Evolutionary conservation across 73 alveolate genomes (phyloP).

Genomic region (Paramecium octaurelia): DNA sequence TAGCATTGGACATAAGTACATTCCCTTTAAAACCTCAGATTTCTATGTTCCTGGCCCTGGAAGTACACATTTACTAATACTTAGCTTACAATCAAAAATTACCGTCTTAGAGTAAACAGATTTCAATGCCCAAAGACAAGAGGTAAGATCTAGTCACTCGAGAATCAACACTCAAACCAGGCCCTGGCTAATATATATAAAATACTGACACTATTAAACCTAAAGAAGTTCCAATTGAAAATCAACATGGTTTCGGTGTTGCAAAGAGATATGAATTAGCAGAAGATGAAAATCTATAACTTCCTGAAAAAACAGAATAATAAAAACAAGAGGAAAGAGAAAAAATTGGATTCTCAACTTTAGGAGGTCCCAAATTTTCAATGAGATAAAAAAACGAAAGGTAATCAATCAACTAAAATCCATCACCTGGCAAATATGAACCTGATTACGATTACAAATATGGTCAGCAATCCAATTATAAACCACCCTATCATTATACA

Average conservation of each 20-base stretch:
- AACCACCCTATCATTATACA: constrained; percentile 45
- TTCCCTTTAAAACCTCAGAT: neutral
- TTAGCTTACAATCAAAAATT: neutral
- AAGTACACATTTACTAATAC: neutral
- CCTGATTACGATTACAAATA: constrained; percentile 1
- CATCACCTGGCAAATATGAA: constrained; percentile 41
- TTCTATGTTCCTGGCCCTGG: constrained; percentile 34
- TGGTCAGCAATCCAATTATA: neutral
- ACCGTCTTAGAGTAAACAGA: neutral
- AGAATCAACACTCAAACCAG: constrained; percentile 29
- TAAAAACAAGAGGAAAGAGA: neutral
- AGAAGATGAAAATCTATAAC: neutral
- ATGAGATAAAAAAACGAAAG: constrained; percentile 30
- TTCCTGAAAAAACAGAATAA: neutral
- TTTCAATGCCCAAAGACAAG: constrained; percentile 20
- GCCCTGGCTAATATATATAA: constrained; percentile 22
- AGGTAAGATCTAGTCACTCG: neutral
- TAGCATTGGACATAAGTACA: neutral
- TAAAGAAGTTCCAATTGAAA: neutral
- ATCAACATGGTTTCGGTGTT: neutral
- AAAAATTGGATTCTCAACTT: neutral
- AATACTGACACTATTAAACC: neutral
- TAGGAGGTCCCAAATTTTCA: constrained; percentile 30
- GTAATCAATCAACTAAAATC: neutral
- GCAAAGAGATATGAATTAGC: constrained; percentile 16